Conservation (phyloP, 2,329 filamentous ascomycete genomes). For the Geosmithia morbida region DNA sequence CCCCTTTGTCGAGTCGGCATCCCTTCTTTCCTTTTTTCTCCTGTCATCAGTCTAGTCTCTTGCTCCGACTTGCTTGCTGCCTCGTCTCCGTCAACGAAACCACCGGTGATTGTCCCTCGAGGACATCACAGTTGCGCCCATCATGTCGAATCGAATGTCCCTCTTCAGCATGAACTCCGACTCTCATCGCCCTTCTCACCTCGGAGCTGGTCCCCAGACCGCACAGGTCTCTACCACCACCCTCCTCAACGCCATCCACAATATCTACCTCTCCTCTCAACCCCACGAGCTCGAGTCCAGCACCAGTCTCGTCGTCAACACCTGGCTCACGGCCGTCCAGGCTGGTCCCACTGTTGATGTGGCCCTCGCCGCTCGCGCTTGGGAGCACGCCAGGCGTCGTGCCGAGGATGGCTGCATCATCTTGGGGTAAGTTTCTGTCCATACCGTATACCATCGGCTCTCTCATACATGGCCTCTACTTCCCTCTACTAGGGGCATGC, state of each 20-base stretch:
- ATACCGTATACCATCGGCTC: background rate
- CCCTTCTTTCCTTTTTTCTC: background rate
- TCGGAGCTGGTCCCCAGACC: constrained; percentile 46
- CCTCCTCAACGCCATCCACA: constrained; percentile 82
- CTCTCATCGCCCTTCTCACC: constrained; percentile 40
- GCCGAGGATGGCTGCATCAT: constrained; percentile 93
- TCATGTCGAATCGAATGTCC: constrained; percentile 51
- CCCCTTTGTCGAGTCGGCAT: background rate
- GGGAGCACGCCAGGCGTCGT: constrained; percentile 90
- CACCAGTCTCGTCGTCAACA: constrained; percentile 88
- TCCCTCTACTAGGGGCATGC: background rate
- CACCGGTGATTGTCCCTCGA: constrained; percentile 22
- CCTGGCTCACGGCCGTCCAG: constrained; percentile 74
- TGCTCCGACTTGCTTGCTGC: background rate
- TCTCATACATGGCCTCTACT: background rate
- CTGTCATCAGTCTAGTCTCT: background rate
- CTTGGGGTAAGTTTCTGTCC: constrained; percentile 48
- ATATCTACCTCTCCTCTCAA: constrained; percentile 67
- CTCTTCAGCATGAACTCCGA: constrained; percentile 56
- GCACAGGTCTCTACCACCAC: constrained; percentile 85
- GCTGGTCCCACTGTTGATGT: constrained; percentile 62
- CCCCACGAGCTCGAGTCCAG: constrained; percentile 82
- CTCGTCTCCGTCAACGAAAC: background rate
- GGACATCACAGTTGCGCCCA: constrained; percentile 15
- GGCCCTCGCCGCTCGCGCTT: constrained; percentile 65